These are phyloP conservation scores for Theileria annulata DNA, from an alignment of 169 alveolate genomes.

Conservation along the genomic window DNA sequence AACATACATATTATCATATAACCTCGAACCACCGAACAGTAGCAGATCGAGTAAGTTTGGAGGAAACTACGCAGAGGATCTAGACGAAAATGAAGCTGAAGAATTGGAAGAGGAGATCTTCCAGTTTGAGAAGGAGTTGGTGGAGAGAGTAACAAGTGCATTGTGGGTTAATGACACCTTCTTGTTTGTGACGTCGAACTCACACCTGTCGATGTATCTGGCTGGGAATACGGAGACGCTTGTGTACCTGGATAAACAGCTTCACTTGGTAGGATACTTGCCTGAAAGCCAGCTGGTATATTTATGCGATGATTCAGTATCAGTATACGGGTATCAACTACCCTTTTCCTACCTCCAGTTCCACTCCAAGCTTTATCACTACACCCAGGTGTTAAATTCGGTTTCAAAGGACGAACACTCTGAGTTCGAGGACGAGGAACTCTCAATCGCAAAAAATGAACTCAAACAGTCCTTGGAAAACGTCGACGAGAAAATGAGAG, in stretches of 20 bases:
- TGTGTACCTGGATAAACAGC: conserved; percentile 77
- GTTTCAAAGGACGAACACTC: conserved; percentile 62
- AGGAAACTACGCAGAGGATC: neutral
- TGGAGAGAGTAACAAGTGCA: conserved; percentile 80
- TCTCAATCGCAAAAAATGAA: conserved; percentile 63
- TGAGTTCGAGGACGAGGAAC: conserved; percentile 20
- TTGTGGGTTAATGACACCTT: conserved; percentile 83
- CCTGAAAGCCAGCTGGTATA: conserved; percentile 75
- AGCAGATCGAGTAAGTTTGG: neutral
- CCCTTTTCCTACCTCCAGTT: conserved; percentile 73
- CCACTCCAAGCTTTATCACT: conserved; percentile 28
- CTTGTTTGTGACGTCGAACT: conserved; percentile 73
- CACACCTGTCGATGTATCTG: conserved; percentile 77
- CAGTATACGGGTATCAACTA: conserved; percentile 66
- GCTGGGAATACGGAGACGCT: conserved; percentile 76
- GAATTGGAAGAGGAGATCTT: conserved; percentile 63
- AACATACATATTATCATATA: conserved; percentile 67
- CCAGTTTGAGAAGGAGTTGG: conserved; percentile 68
- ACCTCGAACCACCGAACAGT: conserved; percentile 16
- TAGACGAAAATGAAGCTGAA: conserved; percentile 12
- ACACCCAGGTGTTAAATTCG: conserved; percentile 34
- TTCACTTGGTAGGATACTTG: conserved; percentile 80
- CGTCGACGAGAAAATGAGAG: conserved; percentile 75
- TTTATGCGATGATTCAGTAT: conserved; percentile 74
- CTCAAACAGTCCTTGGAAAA: conserved; percentile 63